phyloP scores from a whole-genome alignment of 139 green algal species.

The Marvania coccoides region DNA sequence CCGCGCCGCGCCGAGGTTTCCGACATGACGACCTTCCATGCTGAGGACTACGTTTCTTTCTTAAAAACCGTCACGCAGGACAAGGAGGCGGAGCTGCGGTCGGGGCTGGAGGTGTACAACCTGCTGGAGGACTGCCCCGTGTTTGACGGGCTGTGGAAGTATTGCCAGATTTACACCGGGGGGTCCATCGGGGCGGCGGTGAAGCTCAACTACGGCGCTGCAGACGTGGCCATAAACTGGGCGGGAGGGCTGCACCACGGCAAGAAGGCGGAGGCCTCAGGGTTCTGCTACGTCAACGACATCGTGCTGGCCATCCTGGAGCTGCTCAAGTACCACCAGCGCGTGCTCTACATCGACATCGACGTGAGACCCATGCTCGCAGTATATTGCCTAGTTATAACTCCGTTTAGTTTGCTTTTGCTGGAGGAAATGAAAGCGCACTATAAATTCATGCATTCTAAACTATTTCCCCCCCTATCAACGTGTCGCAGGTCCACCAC shows the following conservation, averaged over 20 bases:
- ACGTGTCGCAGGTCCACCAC: too few relatives aligned
- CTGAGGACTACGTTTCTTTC: constrained; percentile 86
- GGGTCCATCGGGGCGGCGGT: constrained; percentile 83
- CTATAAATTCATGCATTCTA: constrained; percentile 1
- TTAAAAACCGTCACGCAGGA: constrained; percentile 69
- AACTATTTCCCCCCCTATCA: too few relatives aligned
- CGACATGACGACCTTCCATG: constrained; percentile 78
- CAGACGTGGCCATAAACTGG: constrained; percentile 96
- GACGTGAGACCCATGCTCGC: too few relatives aligned
- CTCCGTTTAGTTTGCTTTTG: too few relatives aligned
- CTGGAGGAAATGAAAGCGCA: too few relatives aligned
- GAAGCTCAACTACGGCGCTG: constrained; percentile 78
- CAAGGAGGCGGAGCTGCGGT: constrained; percentile 25
- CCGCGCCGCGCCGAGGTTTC: constrained; percentile 42
- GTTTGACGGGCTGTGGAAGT: constrained; percentile 93
- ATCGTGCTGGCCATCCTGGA: constrained; percentile 96
- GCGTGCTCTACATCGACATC: constrained; percentile 78
- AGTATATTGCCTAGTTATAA: too few relatives aligned
- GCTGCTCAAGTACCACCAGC: constrained; percentile 80
- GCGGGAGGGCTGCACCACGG: constrained; percentile 93
- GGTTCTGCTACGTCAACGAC: constrained; percentile 99
- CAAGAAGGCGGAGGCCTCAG: constrained; percentile 77
- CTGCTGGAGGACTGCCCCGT: constrained; percentile 90
- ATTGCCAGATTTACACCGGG: constrained; percentile 85
- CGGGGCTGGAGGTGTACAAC: constrained; percentile 49